A percentile compares a stretch with the other conserved stretches of the same genome.
phyloP scores from a whole-genome alignment of 2,329 filamentous ascomycete genomes.

The Diaporthe capsici region DNA sequence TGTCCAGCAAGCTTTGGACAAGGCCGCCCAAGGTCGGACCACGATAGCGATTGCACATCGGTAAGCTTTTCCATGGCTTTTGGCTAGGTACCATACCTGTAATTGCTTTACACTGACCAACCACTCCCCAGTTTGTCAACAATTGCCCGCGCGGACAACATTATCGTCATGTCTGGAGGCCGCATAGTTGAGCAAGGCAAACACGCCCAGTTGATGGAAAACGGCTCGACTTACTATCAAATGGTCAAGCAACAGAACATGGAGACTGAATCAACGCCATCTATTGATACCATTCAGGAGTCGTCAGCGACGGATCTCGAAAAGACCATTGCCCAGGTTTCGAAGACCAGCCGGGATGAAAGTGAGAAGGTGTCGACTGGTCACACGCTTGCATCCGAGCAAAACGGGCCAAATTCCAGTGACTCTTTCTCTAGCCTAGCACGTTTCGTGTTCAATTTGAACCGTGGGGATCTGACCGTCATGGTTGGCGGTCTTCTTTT shows the following conservation, averaged over 20 bases:
- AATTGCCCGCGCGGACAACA: constrained; percentile 94
- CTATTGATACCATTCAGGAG: constrained; percentile 66
- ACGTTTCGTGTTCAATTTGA: constrained; percentile 2
- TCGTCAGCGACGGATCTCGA: constrained; percentile 66
- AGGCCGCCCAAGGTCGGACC: constrained; percentile 86
- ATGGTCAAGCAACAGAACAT: constrained; percentile 93
- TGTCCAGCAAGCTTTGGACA: constrained; percentile 94
- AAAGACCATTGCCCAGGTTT: constrained; percentile 48
- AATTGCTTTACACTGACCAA: neutral
- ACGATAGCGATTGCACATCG: constrained; percentile 96
- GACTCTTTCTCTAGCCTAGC: neutral
- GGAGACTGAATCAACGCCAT: constrained; percentile 58
- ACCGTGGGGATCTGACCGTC: neutral
- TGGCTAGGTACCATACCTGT: neutral
- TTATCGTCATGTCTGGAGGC: constrained; percentile 90
- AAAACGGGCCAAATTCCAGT: neutral
- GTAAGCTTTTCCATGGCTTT: neutral
- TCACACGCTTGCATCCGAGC: neutral
- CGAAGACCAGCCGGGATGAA: neutral
- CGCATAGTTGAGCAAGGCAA: constrained; percentile 91
- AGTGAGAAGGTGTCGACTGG: neutral
- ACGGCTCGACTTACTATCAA: constrained; percentile 81
- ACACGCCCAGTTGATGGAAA: constrained; percentile 82
- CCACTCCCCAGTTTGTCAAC: constrained; percentile 79
- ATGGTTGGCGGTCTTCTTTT: neutral